Evolutionary conservation across 2,329 filamentous ascomycete species (phyloP).

Genomic region (Phaeosphaeria sp.): DNA sequence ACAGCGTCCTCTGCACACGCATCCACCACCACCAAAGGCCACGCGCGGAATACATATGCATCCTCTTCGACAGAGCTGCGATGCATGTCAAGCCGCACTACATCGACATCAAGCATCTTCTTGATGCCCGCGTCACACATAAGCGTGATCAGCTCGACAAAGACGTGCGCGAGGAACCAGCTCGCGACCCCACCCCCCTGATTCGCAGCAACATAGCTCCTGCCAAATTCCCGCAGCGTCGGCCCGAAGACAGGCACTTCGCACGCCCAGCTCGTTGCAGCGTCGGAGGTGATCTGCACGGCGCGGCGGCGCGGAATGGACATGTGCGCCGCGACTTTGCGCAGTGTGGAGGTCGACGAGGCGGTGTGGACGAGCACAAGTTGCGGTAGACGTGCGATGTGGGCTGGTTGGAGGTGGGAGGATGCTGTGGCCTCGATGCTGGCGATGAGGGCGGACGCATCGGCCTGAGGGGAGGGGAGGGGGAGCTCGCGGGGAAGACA

Average conservation of each 20-base stretch:
- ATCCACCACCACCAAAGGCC: neutral
- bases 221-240: conserved; percentile 13
- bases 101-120: neutral
- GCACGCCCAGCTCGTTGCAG: conserved; percentile 7
- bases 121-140: conserved; percentile 11
- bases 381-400: neutral
- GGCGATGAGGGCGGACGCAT: neutral
- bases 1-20: neutral
- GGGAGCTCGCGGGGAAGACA: conserved; percentile 10
- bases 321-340: neutral
- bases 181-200: conserved; percentile 1
- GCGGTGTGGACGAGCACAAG: neutral
- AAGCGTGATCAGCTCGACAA: conserved; percentile 12
- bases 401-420: neutral
- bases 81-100: neutral
- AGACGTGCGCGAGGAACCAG: conserved; percentile 22
- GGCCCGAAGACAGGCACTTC: conserved; percentile 16
- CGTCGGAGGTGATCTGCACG: conserved; percentile 1
- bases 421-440: neutral
- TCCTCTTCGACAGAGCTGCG: neutral
- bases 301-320: neutral
- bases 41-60: neutral
- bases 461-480: neutral
- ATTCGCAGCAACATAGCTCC: neutral
- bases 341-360: neutral